A percentile compares a stretch with the other conserved stretches of the same genome.
Evolutionary conservation across 108 stramenopile species (phyloP).

Genomic region (Skeletonema costatum): DNA sequence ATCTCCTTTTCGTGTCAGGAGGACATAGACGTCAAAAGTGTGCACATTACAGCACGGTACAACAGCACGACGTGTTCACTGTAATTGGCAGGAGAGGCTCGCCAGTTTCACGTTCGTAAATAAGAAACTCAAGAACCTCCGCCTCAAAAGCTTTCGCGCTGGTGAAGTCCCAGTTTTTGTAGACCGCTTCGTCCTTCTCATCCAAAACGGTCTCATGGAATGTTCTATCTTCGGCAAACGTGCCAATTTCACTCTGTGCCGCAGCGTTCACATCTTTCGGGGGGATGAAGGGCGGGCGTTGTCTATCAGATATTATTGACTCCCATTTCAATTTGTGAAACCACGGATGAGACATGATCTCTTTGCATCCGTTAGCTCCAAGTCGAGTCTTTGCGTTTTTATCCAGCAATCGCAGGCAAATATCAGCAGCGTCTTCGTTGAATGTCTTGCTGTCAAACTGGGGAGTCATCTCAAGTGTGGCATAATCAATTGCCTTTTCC

Average conservation of each 20-base stretch:
- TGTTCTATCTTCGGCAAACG: conserved; percentile 78
- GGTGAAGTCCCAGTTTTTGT: conserved; percentile 87
- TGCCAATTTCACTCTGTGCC: conserved; percentile 86
- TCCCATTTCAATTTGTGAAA: conserved; percentile 89
- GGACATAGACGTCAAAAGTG: too few species aligned
- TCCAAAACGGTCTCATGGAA: conserved; percentile 69
- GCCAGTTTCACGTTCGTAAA: conserved; percentile 85
- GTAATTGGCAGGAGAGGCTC: conserved; percentile 74
- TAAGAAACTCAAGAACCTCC: conserved; percentile 88
- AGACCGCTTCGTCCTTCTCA: conserved; percentile 70
- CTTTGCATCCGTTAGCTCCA: conserved; percentile 81
- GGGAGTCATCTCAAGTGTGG: conserved; percentile 90
- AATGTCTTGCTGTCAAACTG: conserved; percentile 69
- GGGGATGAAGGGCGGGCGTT: conserved; percentile 84
- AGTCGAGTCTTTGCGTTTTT: conserved; percentile 85
- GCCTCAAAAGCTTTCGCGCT: conserved; percentile 77
- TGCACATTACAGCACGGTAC: conserved; percentile 47
- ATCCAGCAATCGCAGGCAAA: conserved; percentile 77
- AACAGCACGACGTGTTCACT: conserved; percentile 62
- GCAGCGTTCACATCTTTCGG: conserved; percentile 94
- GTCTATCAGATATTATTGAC: conserved; percentile 67
- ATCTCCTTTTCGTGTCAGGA: too few species aligned
- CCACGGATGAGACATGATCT: conserved; percentile 95
- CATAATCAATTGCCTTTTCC: conserved; percentile 89
- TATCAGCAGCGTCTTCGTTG: conserved; percentile 74